Evolutionary conservation across 228 moss, liverwort and hornwort species (phyloP).

Genomic region (Sphagnum fallax): DNA sequence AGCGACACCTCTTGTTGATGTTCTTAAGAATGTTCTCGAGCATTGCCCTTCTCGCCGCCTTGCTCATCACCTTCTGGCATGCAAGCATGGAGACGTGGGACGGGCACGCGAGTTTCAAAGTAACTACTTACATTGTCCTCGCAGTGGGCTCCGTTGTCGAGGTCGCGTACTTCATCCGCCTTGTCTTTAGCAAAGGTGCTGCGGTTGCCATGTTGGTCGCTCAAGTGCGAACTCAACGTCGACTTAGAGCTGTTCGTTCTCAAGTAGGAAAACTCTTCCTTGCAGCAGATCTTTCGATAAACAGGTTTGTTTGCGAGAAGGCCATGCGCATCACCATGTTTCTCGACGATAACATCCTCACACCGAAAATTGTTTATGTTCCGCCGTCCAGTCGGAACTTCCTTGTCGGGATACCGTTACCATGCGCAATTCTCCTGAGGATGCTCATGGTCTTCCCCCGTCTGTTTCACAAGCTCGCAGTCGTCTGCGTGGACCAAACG

Average conservation of each 20-base stretch:
- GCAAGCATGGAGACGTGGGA: background rate
- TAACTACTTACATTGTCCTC: constrained; percentile 2
- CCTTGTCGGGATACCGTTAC: no score
- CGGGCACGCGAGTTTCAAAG: background rate
- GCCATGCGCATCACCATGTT: background rate
- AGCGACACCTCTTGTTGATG: background rate
- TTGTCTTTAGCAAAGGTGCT: constrained; percentile 10
- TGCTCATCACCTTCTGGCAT: background rate
- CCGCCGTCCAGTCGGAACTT: no score
- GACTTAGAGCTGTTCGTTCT: background rate
- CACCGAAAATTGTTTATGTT: background rate
- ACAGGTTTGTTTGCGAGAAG: background rate
- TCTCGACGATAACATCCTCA: background rate
- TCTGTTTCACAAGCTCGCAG: no score
- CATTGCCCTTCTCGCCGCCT: background rate
- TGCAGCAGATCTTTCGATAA: background rate
- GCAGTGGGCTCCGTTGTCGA: constrained; percentile 5
- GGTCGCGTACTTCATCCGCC: background rate
- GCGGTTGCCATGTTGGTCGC: constrained; percentile 9
- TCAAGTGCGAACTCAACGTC: constrained; percentile 5
- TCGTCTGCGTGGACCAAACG: no score
- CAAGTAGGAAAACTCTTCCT: background rate
- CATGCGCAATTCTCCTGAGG: no score
- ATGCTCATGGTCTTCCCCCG: no score
- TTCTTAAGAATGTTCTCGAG: background rate